phyloP scores from a whole-genome alignment of 805 yeast species.

The Candida railenensis region DNA sequence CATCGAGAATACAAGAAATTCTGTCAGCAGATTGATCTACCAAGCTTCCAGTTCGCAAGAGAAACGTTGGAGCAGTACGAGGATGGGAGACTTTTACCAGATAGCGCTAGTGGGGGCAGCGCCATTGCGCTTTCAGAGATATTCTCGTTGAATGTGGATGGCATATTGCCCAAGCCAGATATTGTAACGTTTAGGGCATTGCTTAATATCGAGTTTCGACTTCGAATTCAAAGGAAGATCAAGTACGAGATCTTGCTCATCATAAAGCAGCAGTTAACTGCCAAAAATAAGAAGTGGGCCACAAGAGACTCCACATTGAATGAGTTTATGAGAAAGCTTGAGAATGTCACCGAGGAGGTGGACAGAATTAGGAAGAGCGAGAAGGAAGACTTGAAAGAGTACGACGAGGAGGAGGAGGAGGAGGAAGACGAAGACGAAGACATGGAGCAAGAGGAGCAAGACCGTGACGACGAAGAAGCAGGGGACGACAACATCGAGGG shows the following conservation, averaged over 20 bases:
- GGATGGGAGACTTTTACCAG: neutral
- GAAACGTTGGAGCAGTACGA: conserved; percentile 26
- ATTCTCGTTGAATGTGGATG: conserved; percentile 26
- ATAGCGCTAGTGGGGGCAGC: conserved; percentile 10
- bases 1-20: conserved; percentile 23
- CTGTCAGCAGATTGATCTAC: conserved; percentile 22
- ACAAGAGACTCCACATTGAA: conserved; percentile 28
- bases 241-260: conserved; percentile 33
- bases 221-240: conserved; percentile 30
- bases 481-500: neutral
- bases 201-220: conserved; percentile 31
- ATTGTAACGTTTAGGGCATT: conserved; percentile 26
- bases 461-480: conserved; percentile 2
- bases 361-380: conserved; percentile 27
- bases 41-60: conserved; percentile 25
- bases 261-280: conserved; percentile 28
- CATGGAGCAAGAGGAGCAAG: conserved; percentile 6
- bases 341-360: conserved; percentile 25
- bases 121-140: conserved; percentile 17
- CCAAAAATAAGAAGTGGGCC: conserved; percentile 35
- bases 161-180: conserved; percentile 26
- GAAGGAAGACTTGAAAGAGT: conserved; percentile 23
- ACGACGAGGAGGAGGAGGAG: conserved; percentile 18
- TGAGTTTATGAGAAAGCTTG: conserved; percentile 28
- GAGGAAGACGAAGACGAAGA: conserved; percentile 10